Base-by-base conservation (phyloP, 164 flowering plant genomes). In the Tinospora cordifolia region DNA sequence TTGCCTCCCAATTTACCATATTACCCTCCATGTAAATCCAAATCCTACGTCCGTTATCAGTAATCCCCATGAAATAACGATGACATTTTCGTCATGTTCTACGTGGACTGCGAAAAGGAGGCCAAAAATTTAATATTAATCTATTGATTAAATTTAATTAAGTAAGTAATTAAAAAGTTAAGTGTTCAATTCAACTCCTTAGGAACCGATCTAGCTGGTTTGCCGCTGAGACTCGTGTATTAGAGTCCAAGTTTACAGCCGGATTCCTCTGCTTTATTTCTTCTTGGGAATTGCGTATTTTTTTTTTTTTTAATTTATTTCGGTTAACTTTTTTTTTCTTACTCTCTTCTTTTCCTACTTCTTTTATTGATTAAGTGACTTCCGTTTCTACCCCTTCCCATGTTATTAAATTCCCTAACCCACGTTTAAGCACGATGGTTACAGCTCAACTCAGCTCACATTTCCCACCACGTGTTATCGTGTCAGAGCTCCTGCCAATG, bases 361-460 rank as follows among this genome's bases (percentile, higher is more conserved):
- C 13, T 11, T 14, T 14, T 14, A 10, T 14, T 44, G 41, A 49
- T 40, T n/a, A n/a, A n/a, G n/a, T n/a, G n/a, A n/a, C n/a, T n/a
- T n/a, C n/a, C n/a, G n/a, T n/a, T n/a, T n/a, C n/a, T n/a, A n/a
- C n/a, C 51, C 51, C 25, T 13, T 10, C 15, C 21, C 36, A 30
- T 49, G 24, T 62, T 75, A 44, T 62, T 79, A 30, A 70, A 76
- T 68, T 68, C 62, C 17, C 71, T 22, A 66, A 70, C 60, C 87
- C 90, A 88, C 87, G 90, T 88, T 87, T 77, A 74, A 72, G 84
- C 95, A 87, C 89, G 90, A 83, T 69, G 81, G 74, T 74, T 82
- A 83, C 90, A 86, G 85, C 87, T 83, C 78, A 69, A 69, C 75
- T 66, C 9, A 75, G 79, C 39, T 21, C 1, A 0, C 76, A 73